phyloP scores from a whole-genome alignment of 2,329 filamentous ascomycete genomes.

The Dothidotthia symphoricarpi region DNA sequence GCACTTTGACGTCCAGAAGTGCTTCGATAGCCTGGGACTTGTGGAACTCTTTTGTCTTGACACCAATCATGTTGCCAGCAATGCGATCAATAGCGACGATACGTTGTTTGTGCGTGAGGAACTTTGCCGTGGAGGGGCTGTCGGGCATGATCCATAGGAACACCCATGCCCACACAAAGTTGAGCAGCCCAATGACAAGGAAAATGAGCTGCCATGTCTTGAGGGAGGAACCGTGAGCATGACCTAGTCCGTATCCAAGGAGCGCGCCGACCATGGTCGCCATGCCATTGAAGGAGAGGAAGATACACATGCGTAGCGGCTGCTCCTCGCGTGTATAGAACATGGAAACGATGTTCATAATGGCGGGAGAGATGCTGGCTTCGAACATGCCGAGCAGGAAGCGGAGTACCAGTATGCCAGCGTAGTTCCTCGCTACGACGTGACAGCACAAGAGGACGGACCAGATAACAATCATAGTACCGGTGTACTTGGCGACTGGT shows the following conservation, averaged over 20 bases:
- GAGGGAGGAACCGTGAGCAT: slow-evolving; percentile 25
- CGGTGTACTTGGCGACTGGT: slow-evolving; percentile 40
- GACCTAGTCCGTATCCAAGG: slow-evolving; percentile 39
- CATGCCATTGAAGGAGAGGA: slow-evolving; percentile 42
- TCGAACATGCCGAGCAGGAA: slow-evolving; percentile 42
- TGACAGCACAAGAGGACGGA: slow-evolving; percentile 47
- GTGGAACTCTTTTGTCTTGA: slow-evolving; percentile 43
- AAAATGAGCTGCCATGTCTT: slow-evolving; percentile 41
- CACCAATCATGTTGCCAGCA: slow-evolving; percentile 44
- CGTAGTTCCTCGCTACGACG: slow-evolving; percentile 40
- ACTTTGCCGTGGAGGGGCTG: slow-evolving; percentile 36
- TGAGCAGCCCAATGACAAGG: slow-evolving; percentile 39
- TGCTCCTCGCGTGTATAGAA: slow-evolving; percentile 39
- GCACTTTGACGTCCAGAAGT: slow-evolving; percentile 41
- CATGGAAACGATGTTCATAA: slow-evolving; percentile 43
- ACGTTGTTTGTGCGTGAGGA: slow-evolving; percentile 41
- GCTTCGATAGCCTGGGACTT: slow-evolving; percentile 43
- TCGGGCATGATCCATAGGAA: slow-evolving; percentile 42
- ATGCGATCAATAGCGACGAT: slow-evolving; percentile 45
- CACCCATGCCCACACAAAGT: slow-evolving; percentile 38
- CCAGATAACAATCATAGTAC: slow-evolving; percentile 45
- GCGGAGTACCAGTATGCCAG: slow-evolving; percentile 34
- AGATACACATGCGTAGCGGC: slow-evolving; percentile 48
- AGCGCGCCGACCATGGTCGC: slow-evolving; percentile 41
- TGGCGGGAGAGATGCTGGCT: slow-evolving; percentile 35